Percentiles rank a stretch among this genome's conserved stretches.
phyloP scores from a whole-genome alignment of 495 filamentous ascomycete genomes.

The Hyaloscypha variabilis region DNA sequence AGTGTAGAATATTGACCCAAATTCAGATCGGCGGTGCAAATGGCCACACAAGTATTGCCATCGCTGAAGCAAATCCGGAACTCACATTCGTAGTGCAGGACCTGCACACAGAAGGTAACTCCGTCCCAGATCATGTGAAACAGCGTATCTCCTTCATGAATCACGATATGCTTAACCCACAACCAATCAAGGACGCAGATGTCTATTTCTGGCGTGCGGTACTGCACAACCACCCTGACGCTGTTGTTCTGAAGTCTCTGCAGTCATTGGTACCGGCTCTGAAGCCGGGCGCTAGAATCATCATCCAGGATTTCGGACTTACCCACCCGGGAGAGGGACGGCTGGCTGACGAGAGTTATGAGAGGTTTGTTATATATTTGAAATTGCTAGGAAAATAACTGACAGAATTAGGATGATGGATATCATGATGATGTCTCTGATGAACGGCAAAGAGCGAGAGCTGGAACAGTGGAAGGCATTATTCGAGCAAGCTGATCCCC shows the following conservation, averaged over 20 bases:
- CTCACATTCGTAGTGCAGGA: conserved; percentile 42
- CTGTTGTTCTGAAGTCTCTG: conserved; percentile 46
- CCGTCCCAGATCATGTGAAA: conserved; percentile 34
- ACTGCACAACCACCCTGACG: conserved; percentile 54
- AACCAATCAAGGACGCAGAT: conserved; percentile 50
- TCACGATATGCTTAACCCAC: conserved; percentile 52
- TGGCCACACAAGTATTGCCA: conserved; percentile 31
- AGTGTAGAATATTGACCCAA: too few species aligned
- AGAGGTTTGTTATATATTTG: conserved; percentile 23
- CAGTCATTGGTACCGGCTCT: conserved; percentile 43
- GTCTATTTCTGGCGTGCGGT: conserved; percentile 57
- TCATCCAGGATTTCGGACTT: conserved; percentile 51
- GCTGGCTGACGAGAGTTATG: conserved; percentile 28
- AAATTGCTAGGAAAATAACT: conserved; percentile 18
- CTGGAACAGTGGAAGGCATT: conserved; percentile 34
- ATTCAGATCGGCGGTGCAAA: conserved; percentile 35
- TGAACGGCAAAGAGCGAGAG: conserved; percentile 36
- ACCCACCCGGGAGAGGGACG: conserved; percentile 30
- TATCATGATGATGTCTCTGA: conserved; percentile 35
- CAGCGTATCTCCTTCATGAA: conserved; percentile 44
- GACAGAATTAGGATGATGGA: conserved; percentile 26
- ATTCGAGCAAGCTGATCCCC: conserved; percentile 24
- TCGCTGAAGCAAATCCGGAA: conserved; percentile 34
- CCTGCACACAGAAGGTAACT: conserved; percentile 33
- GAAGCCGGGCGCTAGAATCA: conserved; percentile 40